Conservation (phyloP, 1,284 basidiomycete genomes). For the Takashimella koratensis region DNA sequence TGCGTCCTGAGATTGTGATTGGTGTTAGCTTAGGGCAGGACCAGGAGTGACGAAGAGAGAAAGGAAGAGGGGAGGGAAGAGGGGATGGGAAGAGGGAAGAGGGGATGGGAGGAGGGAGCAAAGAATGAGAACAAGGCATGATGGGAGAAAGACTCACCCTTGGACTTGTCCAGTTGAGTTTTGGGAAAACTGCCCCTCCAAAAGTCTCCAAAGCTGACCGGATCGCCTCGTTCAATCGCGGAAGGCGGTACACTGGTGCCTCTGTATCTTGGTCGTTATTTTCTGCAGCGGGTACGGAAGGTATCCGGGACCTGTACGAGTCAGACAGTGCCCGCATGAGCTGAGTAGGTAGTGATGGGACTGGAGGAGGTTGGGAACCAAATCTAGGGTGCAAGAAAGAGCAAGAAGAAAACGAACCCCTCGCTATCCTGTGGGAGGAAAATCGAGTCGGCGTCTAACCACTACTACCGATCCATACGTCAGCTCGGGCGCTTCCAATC, state of each 20-base stretch:
- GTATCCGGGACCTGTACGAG: neutral
- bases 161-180: slow-evolving; percentile 89
- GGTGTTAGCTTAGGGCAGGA: too few species aligned
- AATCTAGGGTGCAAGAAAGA: neutral
- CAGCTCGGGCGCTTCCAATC: neutral
- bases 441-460: slow-evolving; percentile 28
- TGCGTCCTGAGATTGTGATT: slow-evolving; percentile 70
- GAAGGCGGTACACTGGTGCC: slow-evolving; percentile 54
- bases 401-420: neutral
- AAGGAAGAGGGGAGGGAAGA: neutral
- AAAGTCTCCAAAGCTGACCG: slow-evolving; percentile 65
- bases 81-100: neutral
- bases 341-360: neutral
- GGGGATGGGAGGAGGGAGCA: neutral
- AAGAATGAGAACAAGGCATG: neutral
- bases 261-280: slow-evolving; percentile 18
- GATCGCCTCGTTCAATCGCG: slow-evolving; percentile 72
- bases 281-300: neutral
- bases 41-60: neutral
- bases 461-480: slow-evolving; percentile 10
- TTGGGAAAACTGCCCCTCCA: slow-evolving; percentile 79
- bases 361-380: neutral
- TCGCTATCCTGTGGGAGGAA: slow-evolving; percentile 58
- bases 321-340: neutral
- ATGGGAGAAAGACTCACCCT: slow-evolving; percentile 56